Conservation (phyloP, 2,329 filamentous ascomycete genomes). For the Bipolaris zeicola region DNA sequence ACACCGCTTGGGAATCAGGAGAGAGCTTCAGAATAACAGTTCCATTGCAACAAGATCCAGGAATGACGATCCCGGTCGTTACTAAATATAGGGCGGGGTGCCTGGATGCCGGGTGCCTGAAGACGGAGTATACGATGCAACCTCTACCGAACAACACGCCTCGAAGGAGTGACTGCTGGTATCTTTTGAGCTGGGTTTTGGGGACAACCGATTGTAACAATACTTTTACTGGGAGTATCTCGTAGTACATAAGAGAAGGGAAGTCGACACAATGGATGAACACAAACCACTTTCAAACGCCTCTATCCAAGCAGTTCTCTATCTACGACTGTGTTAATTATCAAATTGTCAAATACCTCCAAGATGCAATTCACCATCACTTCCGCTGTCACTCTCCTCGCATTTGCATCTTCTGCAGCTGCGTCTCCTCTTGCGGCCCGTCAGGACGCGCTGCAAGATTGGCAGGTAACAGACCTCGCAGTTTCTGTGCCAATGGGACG, state of each 20-base stretch:
- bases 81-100: constrained; percentile 6
- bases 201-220: neutral
- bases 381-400: constrained; percentile 14
- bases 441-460: constrained; percentile 24
- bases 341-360: neutral
- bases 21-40: neutral
- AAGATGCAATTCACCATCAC: constrained; percentile 21
- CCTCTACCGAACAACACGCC: neutral
- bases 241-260: neutral
- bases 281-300: no score
- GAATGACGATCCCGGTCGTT: constrained; percentile 1
- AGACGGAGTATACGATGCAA: constrained; percentile 6
- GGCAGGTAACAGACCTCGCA: constrained; percentile 23
- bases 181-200: neutral
- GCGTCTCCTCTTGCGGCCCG: constrained; percentile 20
- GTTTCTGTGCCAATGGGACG: constrained; percentile 21
- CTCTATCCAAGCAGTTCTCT: neutral
- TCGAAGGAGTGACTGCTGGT: neutral
- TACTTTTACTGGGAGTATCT: neutral
- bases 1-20: neutral
- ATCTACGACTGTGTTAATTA: neutral
- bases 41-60: neutral
- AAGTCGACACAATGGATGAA: no score
- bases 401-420: constrained; percentile 10
- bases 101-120: constrained; percentile 2